Conservation (phyloP, 768 basidiomycete genomes). For the Russula brevipes region DNA sequence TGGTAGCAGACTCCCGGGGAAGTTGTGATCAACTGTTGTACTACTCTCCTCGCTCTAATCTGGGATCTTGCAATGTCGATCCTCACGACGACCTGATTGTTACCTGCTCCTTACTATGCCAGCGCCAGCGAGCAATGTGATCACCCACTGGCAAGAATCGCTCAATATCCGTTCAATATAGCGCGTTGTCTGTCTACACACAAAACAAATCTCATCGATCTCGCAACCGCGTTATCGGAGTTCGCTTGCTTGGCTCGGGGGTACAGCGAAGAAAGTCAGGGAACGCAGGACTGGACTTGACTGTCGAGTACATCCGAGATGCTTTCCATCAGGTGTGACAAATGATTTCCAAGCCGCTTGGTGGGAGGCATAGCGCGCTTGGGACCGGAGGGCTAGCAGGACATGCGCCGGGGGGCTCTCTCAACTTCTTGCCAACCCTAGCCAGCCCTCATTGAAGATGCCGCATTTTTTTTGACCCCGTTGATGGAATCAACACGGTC, state of each 20-base stretch:
- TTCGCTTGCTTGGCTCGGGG: constrained; percentile 95
- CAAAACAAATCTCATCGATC: constrained; percentile 82
- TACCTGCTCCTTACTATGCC: too few relatives aligned
- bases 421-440: too few relatives aligned
- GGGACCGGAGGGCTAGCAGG: too few relatives aligned
- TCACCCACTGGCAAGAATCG: constrained; percentile 32
- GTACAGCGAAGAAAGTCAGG: constrained; percentile 96
- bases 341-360: not conserved
- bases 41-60: constrained; percentile 6
- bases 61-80: not conserved
- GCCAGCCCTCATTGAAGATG: too few relatives aligned
- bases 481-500: too few relatives aligned
- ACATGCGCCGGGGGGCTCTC: too few relatives aligned
- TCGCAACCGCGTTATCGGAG: constrained; percentile 84
- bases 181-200: constrained; percentile 92
- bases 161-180: constrained; percentile 29
- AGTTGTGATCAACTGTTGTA: constrained; percentile 17
- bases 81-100: too few relatives aligned
- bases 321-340: not conserved
- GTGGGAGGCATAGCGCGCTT: too few relatives aligned
- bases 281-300: constrained; percentile 82
- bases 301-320: constrained; percentile 66
- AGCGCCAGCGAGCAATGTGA: constrained; percentile 28
- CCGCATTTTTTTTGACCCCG: too few relatives aligned
- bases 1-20: constrained; percentile 26